Percentiles rank a stretch among this genome's conserved stretches.
Evolutionary conservation across 164 flowering plant genomes (phyloP).

Genomic region (Brasenia schreberi): DNA sequence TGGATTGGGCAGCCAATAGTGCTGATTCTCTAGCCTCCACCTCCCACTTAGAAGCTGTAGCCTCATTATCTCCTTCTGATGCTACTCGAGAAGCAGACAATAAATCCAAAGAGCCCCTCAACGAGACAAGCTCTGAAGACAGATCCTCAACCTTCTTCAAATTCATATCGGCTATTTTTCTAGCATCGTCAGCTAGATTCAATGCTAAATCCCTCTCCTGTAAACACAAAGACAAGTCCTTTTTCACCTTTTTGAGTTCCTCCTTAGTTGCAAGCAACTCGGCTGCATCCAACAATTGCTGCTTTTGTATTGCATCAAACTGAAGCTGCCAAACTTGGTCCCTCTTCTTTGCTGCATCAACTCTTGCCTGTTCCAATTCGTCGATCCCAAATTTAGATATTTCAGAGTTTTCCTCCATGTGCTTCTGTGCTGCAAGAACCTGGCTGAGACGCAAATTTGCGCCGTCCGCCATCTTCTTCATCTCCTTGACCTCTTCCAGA

Average conservation of each 20-base stretch:
- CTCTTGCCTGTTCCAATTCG: conserved; percentile 16
- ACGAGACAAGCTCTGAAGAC: conserved; percentile 16
- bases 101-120: conserved; percentile 16
- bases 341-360: conserved; percentile 17
- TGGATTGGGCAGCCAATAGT: background rate
- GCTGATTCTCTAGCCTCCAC: conserved; percentile 5
- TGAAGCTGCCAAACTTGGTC: conserved; percentile 27
- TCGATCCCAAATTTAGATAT: conserved; percentile 3
- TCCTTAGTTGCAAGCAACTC: conserved; percentile 9
- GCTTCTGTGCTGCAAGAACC: conserved; percentile 13
- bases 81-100: background rate
- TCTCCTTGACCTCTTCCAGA: conserved; percentile 25
- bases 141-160: conserved; percentile 14
- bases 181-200: conserved; percentile 11
- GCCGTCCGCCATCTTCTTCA: conserved; percentile 28
- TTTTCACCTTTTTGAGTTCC: conserved; percentile 8
- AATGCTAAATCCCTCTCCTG: conserved; percentile 13
- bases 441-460: conserved; percentile 23
- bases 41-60: background rate
- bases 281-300: conserved; percentile 16
- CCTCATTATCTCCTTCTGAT: background rate
- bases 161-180: conserved; percentile 6
- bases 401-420: conserved; percentile 5
- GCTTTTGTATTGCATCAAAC: conserved; percentile 16
- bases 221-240: conserved; percentile 7